phyloP scores from a whole-genome alignment of 148 eudicot species.

The Rhododendron griersonianum region DNA sequence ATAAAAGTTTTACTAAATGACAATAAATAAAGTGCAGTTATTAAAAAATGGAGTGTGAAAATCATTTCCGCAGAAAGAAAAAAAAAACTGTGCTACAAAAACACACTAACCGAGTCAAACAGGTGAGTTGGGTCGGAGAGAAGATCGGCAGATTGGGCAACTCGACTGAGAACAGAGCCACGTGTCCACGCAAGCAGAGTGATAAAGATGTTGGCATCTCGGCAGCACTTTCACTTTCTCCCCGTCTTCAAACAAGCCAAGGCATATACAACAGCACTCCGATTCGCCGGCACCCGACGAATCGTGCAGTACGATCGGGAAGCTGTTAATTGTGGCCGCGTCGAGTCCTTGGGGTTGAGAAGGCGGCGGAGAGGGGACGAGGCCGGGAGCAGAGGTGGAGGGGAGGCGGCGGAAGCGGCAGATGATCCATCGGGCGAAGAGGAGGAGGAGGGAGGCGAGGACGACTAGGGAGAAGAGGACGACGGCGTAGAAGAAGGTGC shows the following conservation, averaged over 20 bases:
- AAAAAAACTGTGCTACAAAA: neutral
- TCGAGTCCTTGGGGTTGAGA: conserved; percentile 40
- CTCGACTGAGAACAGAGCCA: conserved; percentile 60
- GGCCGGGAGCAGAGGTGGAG: conserved; percentile 15
- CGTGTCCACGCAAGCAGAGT: conserved; percentile 66
- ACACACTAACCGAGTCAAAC: conserved; percentile 14
- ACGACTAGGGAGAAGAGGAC: conserved; percentile 59
- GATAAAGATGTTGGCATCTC: conserved; percentile 54
- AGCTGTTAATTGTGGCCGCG: conserved; percentile 18
- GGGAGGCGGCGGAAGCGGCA: conserved; percentile 22
- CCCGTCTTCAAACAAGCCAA: conserved; percentile 60
- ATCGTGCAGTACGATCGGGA: conserved; percentile 46
- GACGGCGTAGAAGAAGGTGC: conserved; percentile 56
- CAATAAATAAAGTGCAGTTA: too few relatives aligned
- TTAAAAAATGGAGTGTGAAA: neutral
- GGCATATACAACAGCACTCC: conserved; percentile 66
- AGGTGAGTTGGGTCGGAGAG: conserved; percentile 37
- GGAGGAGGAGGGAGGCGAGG: conserved; percentile 41
- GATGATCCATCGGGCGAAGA: conserved; percentile 39
- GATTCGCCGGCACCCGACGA: conserved; percentile 20
- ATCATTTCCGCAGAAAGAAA: neutral
- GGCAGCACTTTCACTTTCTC: conserved; percentile 75
- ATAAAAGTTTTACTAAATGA: neutral
- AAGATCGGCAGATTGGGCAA: conserved; percentile 73
- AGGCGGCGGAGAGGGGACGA: conserved; percentile 2